phyloP scores from a whole-genome alignment of 306 rosid genomes.

The Fagus crenata region DNA sequence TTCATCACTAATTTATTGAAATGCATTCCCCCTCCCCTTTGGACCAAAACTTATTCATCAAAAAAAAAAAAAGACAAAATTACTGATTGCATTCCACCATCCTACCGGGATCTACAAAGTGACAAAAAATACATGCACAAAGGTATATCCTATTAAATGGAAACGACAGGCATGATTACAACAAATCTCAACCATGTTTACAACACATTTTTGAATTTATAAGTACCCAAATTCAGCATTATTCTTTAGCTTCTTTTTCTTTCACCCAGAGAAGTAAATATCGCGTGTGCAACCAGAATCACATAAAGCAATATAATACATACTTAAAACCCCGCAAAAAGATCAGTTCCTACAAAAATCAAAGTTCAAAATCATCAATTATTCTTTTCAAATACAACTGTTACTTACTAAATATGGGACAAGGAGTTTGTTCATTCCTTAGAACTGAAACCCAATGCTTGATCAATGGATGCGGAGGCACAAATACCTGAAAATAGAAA shows the following conservation, averaged over 20 bases:
- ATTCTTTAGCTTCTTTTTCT: not conserved
- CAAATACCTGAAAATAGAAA: constrained; percentile 53
- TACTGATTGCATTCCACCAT: not conserved
- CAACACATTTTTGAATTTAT: not conserved
- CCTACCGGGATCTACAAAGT: not conserved
- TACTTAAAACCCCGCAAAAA: not conserved
- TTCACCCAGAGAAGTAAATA: not conserved
- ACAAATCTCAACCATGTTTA: not conserved
- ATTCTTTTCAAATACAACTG: not conserved
- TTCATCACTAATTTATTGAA: not conserved
- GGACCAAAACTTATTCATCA: too few relatives aligned
- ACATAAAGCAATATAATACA: not conserved
- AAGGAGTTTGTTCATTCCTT: constrained; percentile 87
- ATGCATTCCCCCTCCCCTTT: too few relatives aligned
- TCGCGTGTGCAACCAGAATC: not conserved
- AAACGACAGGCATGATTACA: not conserved
- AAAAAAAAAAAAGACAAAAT: too few relatives aligned
- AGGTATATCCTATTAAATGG: not conserved
- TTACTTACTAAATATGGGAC: constrained; percentile 80
- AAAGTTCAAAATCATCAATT: not conserved
- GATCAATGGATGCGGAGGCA: constrained; percentile 91
- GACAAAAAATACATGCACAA: not conserved
- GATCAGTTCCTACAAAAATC: not conserved
- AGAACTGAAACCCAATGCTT: constrained; percentile 97
- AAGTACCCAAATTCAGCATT: not conserved